These are phyloP conservation scores for Linum tenue DNA, from an alignment of 345 rosid species.

Conservation along the genomic window DNA sequence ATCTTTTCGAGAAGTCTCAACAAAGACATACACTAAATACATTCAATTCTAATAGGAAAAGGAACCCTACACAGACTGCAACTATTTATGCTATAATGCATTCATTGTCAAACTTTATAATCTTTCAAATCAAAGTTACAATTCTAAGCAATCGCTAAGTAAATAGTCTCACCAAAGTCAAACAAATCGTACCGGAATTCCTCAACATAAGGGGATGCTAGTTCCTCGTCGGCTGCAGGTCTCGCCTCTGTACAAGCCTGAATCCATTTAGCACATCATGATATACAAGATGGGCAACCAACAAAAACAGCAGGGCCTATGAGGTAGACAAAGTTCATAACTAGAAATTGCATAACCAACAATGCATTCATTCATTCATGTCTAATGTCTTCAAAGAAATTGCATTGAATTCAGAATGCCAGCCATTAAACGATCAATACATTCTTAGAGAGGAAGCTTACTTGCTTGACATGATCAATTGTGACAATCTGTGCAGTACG, in stretches of 20 bases:
- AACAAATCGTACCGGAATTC: conserved; percentile 59
- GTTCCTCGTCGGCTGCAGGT: conserved; percentile 89
- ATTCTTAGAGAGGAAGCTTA: conserved; percentile 15
- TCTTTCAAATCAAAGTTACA: neutral
- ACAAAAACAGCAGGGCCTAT: neutral
- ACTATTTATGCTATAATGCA: too few species aligned
- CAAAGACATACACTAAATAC: too few species aligned
- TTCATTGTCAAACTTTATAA: too few species aligned
- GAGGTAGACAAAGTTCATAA: too few species aligned
- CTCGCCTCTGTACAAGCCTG: conserved; percentile 90
- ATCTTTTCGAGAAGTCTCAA: too few species aligned
- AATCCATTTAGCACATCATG: conserved; percentile 41
- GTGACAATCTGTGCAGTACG: conserved; percentile 83
- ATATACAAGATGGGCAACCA: conserved; percentile 18
- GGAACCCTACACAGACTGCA: too few species aligned
- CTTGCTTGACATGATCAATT: conserved; percentile 94
- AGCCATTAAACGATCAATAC: neutral
- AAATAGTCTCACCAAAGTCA: neutral
- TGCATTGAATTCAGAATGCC: neutral
- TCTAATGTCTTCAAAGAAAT: neutral
- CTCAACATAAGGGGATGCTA: conserved; percentile 73
- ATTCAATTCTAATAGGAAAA: too few species aligned
- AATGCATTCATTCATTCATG: neutral
- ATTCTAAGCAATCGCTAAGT: neutral
- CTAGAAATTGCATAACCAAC: neutral